These are phyloP conservation scores for Sugiyamaella smithiae DNA, from an alignment of 805 yeast genomes.

Conservation along the genomic window DNA sequence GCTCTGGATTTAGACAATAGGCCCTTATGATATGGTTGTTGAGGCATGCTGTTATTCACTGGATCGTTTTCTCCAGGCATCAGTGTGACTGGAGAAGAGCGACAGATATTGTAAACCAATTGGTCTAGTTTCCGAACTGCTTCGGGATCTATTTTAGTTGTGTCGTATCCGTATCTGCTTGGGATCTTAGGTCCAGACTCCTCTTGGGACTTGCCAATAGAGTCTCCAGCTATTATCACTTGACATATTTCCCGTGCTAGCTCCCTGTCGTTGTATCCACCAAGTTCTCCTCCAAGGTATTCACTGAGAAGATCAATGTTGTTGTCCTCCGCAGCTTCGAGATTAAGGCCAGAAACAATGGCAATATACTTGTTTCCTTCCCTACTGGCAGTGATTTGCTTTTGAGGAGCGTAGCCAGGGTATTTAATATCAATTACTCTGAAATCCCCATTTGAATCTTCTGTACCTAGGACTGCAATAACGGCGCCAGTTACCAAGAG, in stretches of 20 bases:
- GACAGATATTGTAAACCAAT: constrained; percentile 54
- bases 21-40: constrained; percentile 82
- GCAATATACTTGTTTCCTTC: constrained; percentile 46
- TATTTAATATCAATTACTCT: constrained; percentile 76
- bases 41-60: constrained; percentile 80
- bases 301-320: constrained; percentile 59
- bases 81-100: constrained; percentile 64
- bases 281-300: constrained; percentile 69
- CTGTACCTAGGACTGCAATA: constrained; percentile 83
- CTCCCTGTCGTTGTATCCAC: constrained; percentile 29
- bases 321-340: constrained; percentile 46
- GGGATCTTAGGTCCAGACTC: constrained; percentile 9
- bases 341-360: constrained; percentile 70
- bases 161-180: constrained; percentile 23
- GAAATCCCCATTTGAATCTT: constrained; percentile 76
- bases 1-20: constrained; percentile 52
- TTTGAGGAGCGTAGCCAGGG: constrained; percentile 64
- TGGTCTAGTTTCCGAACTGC: constrained; percentile 44
- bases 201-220: constrained; percentile 41
- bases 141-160: constrained; percentile 26
- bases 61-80: constrained; percentile 90
- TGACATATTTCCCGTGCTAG: constrained; percentile 38
- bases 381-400: constrained; percentile 24
- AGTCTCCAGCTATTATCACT: constrained; percentile 72
- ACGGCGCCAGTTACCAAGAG: constrained; percentile 87